Percentiles rank a stretch among this genome's conserved stretches.
Evolutionary conservation across 2,329 filamentous ascomycete species (phyloP).

Genomic region (Penicillium glabrum): DNA sequence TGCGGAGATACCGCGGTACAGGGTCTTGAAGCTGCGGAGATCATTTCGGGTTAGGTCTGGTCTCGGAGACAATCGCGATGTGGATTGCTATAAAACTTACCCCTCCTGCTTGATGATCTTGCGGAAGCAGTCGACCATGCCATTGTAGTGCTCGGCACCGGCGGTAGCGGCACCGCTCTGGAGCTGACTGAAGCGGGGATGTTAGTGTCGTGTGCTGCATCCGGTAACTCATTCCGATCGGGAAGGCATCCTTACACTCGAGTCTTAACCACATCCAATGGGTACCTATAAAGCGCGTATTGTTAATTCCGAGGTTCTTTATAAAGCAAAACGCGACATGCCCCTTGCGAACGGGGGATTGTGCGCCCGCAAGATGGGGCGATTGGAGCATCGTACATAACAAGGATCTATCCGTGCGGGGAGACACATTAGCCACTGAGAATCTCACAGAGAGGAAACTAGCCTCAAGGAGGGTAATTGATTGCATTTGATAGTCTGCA

Average conservation of each 20-base stretch:
- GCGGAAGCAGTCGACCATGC: constrained; percentile 96
- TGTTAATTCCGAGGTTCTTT: constrained; percentile 8
- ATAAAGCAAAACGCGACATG: not conserved
- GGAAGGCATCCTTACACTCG: constrained; percentile 66
- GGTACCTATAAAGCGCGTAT: constrained; percentile 68
- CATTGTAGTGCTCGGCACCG: constrained; percentile 84
- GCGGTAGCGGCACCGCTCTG: constrained; percentile 68
- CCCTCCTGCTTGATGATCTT: constrained; percentile 97
- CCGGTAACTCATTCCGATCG: constrained; percentile 11
- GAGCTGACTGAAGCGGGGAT: constrained; percentile 64
- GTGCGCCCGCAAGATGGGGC: not conserved
- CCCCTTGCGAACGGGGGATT: not conserved
- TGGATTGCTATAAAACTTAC: constrained; percentile 51
- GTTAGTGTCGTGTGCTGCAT: constrained; percentile 7
- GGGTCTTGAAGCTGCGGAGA: constrained; percentile 68
- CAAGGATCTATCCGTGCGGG: constrained; percentile 27
- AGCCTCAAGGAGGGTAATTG: not conserved
- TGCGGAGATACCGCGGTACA: constrained; percentile 93
- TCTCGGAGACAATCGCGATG: not conserved
- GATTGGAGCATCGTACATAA: constrained; percentile 24
- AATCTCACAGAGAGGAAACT: not conserved
- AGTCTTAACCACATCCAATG: constrained; percentile 97
- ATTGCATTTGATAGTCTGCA: not conserved
- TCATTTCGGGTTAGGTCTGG: constrained; percentile 1
- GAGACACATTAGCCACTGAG: constrained; percentile 17